These are phyloP conservation scores for Jamesozyma jinghongensis DNA, from an alignment of 805 yeast genomes.

Conservation along the genomic window DNA sequence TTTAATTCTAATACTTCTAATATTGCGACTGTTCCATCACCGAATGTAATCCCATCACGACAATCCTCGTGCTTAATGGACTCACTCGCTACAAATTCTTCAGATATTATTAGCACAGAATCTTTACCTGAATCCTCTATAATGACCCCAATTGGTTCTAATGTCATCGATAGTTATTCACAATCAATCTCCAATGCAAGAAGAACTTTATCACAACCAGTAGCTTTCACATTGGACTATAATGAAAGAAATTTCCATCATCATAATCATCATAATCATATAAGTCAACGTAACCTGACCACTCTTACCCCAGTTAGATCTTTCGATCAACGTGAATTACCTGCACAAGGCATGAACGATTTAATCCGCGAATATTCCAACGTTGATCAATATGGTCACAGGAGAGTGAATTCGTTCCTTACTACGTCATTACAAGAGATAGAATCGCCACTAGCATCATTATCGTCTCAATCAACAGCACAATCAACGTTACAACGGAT, in stretches of 20 bases:
- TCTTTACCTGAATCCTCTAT: conserved; percentile 8
- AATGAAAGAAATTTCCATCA: conserved; percentile 1
- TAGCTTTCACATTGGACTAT: conserved; percentile 16
- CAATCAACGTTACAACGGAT: conserved; percentile 10
- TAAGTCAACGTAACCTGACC: not conserved
- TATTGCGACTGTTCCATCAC: no score
- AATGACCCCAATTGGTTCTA: conserved; percentile 5
- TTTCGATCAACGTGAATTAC: conserved; percentile 28
- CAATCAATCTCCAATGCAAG: conserved; percentile 1
- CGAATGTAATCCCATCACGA: no score
- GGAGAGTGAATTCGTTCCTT: conserved; percentile 13
- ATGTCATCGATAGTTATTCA: no score
- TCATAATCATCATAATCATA: conserved; percentile 1
- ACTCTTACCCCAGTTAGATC: conserved; percentile 10
- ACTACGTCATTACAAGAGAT: conserved; percentile 1
- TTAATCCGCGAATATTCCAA: conserved; percentile 41
- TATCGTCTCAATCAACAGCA: not conserved
- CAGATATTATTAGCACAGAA: not conserved
- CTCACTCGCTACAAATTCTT: no score
- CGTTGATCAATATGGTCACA: conserved; percentile 28
- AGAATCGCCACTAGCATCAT: not conserved
- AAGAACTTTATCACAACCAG: conserved; percentile 16
- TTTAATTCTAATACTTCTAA: no score
- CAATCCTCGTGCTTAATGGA: no score
- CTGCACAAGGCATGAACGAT: conserved; percentile 37